phyloP scores from a whole-genome alignment of 108 stramenopile genomes.

The Nitzschia palea region DNA sequence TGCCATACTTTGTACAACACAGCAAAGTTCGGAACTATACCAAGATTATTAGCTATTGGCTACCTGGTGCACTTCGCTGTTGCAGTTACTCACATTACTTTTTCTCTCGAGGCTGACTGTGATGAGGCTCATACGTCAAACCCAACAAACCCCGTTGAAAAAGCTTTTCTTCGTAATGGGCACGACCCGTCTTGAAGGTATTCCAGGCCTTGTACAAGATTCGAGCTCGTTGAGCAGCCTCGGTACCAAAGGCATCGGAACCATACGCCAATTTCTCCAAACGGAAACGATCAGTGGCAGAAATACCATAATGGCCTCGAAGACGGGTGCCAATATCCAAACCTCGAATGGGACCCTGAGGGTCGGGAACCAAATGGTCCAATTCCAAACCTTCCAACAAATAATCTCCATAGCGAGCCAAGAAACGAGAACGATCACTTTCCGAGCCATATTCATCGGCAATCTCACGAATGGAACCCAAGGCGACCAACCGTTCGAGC shows the following conservation, averaged over 20 bases:
- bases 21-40: too few species aligned
- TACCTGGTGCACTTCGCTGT: too few species aligned
- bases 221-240: constrained; percentile 49
- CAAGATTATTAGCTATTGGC: too few species aligned
- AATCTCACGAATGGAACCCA: constrained; percentile 77
- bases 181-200: constrained; percentile 73
- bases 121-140: constrained; percentile 41
- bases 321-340: constrained; percentile 52
- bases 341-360: constrained; percentile 61
- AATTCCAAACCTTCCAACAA: constrained; percentile 75
- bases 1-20: too few species aligned
- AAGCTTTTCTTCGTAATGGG: constrained; percentile 78
- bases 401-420: constrained; percentile 67
- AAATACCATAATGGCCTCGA: constrained; percentile 21
- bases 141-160: constrained; percentile 68
- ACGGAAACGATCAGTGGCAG: constrained; percentile 45
- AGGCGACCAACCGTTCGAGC: constrained; percentile 59
- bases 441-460: constrained; percentile 68
- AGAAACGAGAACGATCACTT: constrained; percentile 57
- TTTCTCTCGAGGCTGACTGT: too few species aligned
- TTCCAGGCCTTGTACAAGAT: constrained; percentile 74
- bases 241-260: constrained; percentile 57
- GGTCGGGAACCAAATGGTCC: constrained; percentile 80
- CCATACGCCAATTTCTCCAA: constrained; percentile 65
- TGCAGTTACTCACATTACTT: too few species aligned